Evolutionary conservation across 805 yeast species (phyloP).

Genomic region (Cephaloascus albidus): DNA sequence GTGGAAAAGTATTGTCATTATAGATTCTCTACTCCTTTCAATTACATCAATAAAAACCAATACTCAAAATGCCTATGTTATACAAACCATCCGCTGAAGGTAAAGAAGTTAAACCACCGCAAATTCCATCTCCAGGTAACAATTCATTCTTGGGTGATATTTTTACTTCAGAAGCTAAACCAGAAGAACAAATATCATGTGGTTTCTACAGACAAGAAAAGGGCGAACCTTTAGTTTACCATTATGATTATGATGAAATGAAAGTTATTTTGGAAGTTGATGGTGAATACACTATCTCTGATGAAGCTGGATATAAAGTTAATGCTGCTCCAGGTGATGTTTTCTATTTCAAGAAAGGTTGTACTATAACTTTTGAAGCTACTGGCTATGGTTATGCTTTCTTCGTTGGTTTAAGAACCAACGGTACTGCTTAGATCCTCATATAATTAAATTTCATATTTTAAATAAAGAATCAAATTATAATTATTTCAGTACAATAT

Average conservation of each 20-base stretch:
- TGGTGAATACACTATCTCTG: constrained; percentile 54
- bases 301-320: constrained; percentile 53
- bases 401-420: constrained; percentile 53
- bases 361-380: constrained; percentile 50
- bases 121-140: constrained; percentile 54
- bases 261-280: constrained; percentile 60
- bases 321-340: constrained; percentile 57
- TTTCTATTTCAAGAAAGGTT: constrained; percentile 58
- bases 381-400: constrained; percentile 59
- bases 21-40: too few relatives aligned
- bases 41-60: too few relatives aligned
- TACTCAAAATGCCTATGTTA: constrained; percentile 45
- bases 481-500: too few relatives aligned
- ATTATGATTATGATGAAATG: constrained; percentile 60
- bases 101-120: constrained; percentile 44
- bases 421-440: constrained; percentile 18
- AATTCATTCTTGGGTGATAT: constrained; percentile 64
- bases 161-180: constrained; percentile 51
- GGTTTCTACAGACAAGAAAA: constrained; percentile 65
- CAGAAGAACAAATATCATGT: constrained; percentile 49
- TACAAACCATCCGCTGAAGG: constrained; percentile 46
- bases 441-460: too few relatives aligned
- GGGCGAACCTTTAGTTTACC: constrained; percentile 63
- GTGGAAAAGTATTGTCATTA: too few relatives aligned
- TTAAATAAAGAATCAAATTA: too few relatives aligned